Conservation (phyloP, 176 grass and related monocot genomes). For the Bromus sterilis region DNA sequence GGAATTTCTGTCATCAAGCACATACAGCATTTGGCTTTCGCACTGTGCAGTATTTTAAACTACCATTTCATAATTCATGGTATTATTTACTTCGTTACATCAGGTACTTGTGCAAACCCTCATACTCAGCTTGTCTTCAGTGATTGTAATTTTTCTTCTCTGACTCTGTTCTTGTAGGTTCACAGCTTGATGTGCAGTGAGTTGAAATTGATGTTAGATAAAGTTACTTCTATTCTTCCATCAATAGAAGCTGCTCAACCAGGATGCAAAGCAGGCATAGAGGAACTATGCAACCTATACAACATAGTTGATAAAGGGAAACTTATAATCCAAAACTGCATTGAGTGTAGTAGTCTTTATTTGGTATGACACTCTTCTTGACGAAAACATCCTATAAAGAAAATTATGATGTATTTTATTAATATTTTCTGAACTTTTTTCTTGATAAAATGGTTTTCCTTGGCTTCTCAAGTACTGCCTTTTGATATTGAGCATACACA, state of each 20-base stretch:
- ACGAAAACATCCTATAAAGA: neutral
- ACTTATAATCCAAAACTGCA: conserved; percentile 61
- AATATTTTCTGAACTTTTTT: neutral
- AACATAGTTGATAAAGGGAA: conserved; percentile 79
- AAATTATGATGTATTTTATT: neutral
- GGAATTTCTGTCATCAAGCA: neutral
- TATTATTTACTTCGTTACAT: neutral
- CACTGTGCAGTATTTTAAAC: neutral
- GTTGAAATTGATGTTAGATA: conserved; percentile 73
- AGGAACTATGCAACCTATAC: conserved; percentile 77
- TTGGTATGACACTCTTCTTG: conserved; percentile 47
- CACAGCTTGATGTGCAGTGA: conserved; percentile 54
- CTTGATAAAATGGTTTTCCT: neutral
- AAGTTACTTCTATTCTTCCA: conserved; percentile 67
- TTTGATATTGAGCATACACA: neutral
- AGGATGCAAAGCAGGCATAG: conserved; percentile 69
- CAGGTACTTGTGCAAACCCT: too few relatives aligned
- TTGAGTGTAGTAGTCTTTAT: conserved; percentile 79
- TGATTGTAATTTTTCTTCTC: neutral
- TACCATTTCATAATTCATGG: neutral
- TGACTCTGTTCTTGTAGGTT: conserved; percentile 38
- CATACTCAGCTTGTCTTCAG: neutral
- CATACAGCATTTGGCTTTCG: neutral
- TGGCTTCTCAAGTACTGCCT: neutral
- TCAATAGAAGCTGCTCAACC: conserved; percentile 81